A percentile compares a stretch with the other conserved stretches of the same genome.
Conservation (phyloP, 805 yeast genomes). For the Candida ortonii region DNA sequence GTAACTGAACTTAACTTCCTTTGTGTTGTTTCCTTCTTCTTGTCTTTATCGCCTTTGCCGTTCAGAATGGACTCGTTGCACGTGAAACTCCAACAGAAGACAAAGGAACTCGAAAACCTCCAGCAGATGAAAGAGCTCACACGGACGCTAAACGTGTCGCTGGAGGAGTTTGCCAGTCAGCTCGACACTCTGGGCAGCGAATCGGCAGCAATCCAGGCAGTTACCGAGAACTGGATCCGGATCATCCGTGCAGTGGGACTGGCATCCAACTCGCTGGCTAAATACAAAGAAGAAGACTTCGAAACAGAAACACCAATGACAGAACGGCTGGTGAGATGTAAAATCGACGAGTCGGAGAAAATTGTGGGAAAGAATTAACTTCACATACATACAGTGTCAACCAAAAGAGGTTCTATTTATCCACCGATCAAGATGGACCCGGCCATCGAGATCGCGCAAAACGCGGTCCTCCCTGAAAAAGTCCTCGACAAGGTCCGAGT, state of each 20-base stretch:
- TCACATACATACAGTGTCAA: too few species aligned
- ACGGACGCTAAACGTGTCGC: constrained; percentile 40
- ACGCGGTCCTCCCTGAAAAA: constrained; percentile 14
- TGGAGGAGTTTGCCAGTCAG: constrained; percentile 48
- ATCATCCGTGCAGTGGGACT: constrained; percentile 58
- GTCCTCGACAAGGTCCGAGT: constrained; percentile 7
- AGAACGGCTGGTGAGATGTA: constrained; percentile 61
- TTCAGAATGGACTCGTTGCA: constrained; percentile 18
- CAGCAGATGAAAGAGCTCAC: constrained; percentile 48
- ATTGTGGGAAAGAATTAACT: constrained; percentile 16
- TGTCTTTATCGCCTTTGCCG: too few species aligned
- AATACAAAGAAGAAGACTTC: constrained; percentile 42
- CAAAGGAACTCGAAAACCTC: constrained; percentile 49
- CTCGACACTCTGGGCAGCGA: constrained; percentile 52
- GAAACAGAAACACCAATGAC: constrained; percentile 52
- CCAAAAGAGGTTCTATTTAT: constrained; percentile 20
- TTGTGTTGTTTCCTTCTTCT: too few species aligned
- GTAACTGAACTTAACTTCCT: too few species aligned
- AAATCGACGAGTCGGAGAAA: constrained; percentile 41
- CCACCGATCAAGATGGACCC: constrained; percentile 28
- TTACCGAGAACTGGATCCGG: constrained; percentile 64
- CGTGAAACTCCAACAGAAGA: constrained; percentile 39
- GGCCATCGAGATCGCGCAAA: constrained; percentile 16
- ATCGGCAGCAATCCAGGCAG: constrained; percentile 54
- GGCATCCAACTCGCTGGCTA: constrained; percentile 52